These are phyloP conservation scores for Heliosperma pusillum DNA, from an alignment of 148 eudicot species.

Conservation along the genomic window DNA sequence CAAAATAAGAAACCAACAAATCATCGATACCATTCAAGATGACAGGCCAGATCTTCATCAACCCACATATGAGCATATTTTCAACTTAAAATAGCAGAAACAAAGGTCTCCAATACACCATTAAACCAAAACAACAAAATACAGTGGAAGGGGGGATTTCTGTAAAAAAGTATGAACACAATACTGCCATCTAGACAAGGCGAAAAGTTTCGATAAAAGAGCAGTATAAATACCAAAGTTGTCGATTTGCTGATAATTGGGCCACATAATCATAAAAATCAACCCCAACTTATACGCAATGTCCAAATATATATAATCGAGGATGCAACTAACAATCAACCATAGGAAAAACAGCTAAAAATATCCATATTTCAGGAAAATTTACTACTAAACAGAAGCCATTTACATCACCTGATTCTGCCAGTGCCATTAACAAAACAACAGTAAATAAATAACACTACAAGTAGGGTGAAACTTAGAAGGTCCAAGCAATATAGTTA, in stretches of 20 bases:
- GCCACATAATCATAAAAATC: background rate
- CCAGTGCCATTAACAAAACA: background rate
- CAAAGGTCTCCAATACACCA: background rate
- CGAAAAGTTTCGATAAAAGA: no score
- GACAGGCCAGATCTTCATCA: background rate
- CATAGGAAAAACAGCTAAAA: background rate
- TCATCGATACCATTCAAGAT: background rate
- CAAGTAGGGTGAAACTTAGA: background rate
- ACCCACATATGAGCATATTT: background rate
- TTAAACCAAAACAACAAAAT: no score
- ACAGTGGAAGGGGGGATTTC: no score
- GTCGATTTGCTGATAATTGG: background rate
- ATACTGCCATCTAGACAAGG: no score
- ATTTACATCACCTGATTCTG: background rate
- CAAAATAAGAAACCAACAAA: background rate
- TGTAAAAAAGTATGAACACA: background rate
- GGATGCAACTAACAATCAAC: background rate
- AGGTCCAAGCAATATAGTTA: background rate
- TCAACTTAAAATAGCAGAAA: background rate
- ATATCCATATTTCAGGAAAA: background rate
- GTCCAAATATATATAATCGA: background rate
- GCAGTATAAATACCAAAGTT: no score
- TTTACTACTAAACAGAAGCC: background rate
- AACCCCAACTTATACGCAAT: background rate
- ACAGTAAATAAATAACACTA: background rate